A percentile compares a stretch with the other conserved stretches of the same genome.
Evolutionary conservation across 164 flowering plant species (phyloP).

Genomic region (Aristolochia fimbriata): DNA sequence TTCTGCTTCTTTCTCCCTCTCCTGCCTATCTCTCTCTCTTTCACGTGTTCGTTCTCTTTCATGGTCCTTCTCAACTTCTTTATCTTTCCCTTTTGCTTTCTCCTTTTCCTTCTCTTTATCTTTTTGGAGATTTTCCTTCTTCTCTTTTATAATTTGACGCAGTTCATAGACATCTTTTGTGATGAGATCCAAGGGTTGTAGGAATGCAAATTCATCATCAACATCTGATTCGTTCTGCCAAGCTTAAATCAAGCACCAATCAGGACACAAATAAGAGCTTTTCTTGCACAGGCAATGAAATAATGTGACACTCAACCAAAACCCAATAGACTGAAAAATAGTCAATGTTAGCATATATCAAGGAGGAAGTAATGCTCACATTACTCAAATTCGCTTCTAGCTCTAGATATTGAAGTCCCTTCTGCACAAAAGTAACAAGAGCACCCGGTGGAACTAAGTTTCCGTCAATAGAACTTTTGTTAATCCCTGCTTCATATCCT

Average conservation of each 20-base stretch:
- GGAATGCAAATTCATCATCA: constrained; percentile 87
- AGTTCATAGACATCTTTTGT: constrained; percentile 79
- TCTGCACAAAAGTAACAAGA: constrained; percentile 81
- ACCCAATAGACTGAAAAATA: not conserved
- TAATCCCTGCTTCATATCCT: constrained; percentile 91
- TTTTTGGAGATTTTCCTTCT: constrained; percentile 44
- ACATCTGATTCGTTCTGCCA: constrained; percentile 70
- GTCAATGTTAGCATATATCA: not conserved
- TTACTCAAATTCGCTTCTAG: constrained; percentile 83
- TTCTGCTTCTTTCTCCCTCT: constrained; percentile 23
- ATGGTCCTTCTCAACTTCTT: constrained; percentile 19
- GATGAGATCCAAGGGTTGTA: constrained; percentile 90
- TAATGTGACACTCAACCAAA: not conserved
- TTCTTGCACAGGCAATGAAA: not conserved
- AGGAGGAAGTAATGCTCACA: constrained; percentile 35
- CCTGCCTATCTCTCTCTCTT: constrained; percentile 13
- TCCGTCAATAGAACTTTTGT: constrained; percentile 76
- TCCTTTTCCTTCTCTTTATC: constrained; percentile 51
- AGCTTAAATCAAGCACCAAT: constrained; percentile 22
- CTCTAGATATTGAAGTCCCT: constrained; percentile 93
- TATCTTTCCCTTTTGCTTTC: constrained; percentile 36
- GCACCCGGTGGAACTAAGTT: constrained; percentile 95
- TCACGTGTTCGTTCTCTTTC: constrained; percentile 26
- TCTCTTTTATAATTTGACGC: constrained; percentile 63
- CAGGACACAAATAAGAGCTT: constrained; percentile 5